Base-by-base conservation (phyloP, 352 stramenopile species). In the Phytophthora fragariae region DNA sequence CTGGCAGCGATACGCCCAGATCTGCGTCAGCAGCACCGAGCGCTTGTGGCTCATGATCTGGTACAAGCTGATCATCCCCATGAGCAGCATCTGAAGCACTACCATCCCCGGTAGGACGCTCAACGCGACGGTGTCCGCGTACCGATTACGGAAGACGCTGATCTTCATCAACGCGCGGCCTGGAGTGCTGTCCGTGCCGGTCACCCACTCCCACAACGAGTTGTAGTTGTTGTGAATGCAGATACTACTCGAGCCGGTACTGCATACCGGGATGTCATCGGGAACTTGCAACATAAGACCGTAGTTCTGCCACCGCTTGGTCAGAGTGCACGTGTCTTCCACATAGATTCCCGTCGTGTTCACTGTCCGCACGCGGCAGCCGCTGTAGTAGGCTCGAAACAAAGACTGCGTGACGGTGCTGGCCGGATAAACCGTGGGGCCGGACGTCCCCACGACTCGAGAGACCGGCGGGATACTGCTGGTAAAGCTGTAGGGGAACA, bases 1-100 rank as follows among this genome's bases (percentile, higher is more conserved):
- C 63, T 80, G 68, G 31, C 73, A 74, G 0, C 73, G 72, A 47
- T 80, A 80, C 12, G 73, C 73, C 73, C 73, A 80, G 24, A 80
- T 80, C 41, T 80, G 73, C 11, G 73, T 80, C 1, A 80, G 17
- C 41, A 80, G 41, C 14, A 77, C 73, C 0, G 73, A 80, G 8
- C 68, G 14, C 29, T 76, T 76, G 62, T 80, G 73, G 5, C 55
- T 68, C 73, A 80, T 80, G 3, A 74, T 67, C 9, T 80, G 73
- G 39, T 80, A 76, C 50, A 80, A 24, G 44, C 58, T 73, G 9
- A 80, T 52, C 10, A 76, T 56, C 41, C 73, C 68, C 68, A 80
- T 80, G 9, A 80, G 59, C 19, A 80, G 33, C 46, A 80, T 77
- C 47, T 77, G 73, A 0, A 80, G 27, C 59, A 80, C 49, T 1